These are phyloP conservation scores for Cnidoscolus chayamansa DNA, from an alignment of 441 rosid genomes.

Conservation along the genomic window DNA sequence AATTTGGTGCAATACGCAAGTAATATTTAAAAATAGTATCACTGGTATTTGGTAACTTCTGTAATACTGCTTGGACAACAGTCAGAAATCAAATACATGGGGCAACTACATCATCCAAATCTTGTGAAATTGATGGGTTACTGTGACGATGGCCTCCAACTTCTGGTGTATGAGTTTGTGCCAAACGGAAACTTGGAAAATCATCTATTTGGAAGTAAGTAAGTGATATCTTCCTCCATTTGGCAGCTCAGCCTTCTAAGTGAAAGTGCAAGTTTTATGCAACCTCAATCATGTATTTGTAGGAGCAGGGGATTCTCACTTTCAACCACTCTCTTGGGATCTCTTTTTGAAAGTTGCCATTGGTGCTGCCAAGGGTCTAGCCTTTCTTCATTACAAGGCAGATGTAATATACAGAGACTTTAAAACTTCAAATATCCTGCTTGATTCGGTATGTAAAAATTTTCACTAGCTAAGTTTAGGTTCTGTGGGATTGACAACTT, in stretches of 20 bases:
- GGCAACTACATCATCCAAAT: slow-evolving; percentile 75
- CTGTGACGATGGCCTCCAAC: slow-evolving; percentile 74
- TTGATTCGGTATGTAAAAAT: slow-evolving; percentile 56
- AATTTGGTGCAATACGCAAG: neutral
- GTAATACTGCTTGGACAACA: slow-evolving; percentile 19
- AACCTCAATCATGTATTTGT: neutral
- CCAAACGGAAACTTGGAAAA: slow-evolving; percentile 76
- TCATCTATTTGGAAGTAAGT: slow-evolving; percentile 71
- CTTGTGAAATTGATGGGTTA: slow-evolving; percentile 72
- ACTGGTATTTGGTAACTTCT: neutral
- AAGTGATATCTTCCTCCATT: neutral
- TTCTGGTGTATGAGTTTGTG: slow-evolving; percentile 83
- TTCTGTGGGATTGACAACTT: neutral
- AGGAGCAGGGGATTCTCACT: slow-evolving; percentile 45
- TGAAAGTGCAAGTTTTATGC: neutral
- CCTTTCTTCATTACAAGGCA: slow-evolving; percentile 75
- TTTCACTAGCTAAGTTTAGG: neutral
- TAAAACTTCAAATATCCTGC: slow-evolving; percentile 71
- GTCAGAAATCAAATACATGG: slow-evolving; percentile 84
- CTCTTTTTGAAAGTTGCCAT: slow-evolving; percentile 71
- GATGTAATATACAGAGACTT: slow-evolving; percentile 83
- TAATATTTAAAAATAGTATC: neutral
- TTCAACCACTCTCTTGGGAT: slow-evolving; percentile 74
- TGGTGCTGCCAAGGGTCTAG: slow-evolving; percentile 84
- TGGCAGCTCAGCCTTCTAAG: neutral